Evolutionary conservation across 1,284 basidiomycete species (phyloP), one percentile per base, ranked within the genome.

Genomic region (Golubevia sp.): DNA sequence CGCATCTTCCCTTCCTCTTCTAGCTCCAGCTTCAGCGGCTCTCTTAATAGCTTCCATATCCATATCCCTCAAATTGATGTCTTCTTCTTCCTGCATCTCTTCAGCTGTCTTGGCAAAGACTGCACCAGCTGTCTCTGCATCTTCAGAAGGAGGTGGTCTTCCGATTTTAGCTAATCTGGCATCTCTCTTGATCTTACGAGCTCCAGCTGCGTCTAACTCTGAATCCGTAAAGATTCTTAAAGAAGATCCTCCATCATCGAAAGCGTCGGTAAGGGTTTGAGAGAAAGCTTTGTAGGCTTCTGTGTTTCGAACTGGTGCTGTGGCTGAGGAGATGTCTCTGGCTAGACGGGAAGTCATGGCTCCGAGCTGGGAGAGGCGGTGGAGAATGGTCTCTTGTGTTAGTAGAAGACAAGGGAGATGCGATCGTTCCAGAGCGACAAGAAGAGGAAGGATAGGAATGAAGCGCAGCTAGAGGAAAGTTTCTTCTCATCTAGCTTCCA

Each of bases 231-330:
- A 70, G 56, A 82, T 78, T 27, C 77, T 71, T 8, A 83, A 71
- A 3, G 93, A 92, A 67, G 90, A 92, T 3, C 92, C 92, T 62
- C 92, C 92, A 83, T 98, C 95, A 76, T 99, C 95, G 54, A 99
- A 88, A 5, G 94, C 93, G 74, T 99, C 96, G 24, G 93, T 86
- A 20, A 99, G 86, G 8, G 92, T 93, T 58, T 96, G 92, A 1
- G 93, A 89, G 25, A 99, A 87, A 0, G 91, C 87, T 86, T 97
- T 97, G 87, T 99, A 99, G 1, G 94, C 93, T 48, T 91, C 91
- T 0, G 95, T 99, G 70, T 98, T 94, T 38, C 96, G 90, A 70
- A 99, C 91, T 13, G 80, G 80, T 3, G 79, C 80, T 5, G 80
- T 83, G 7, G 68, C 69, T 21, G 75, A 70, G 23, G 77, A 73